Evolutionary conservation across 192 early-diverging fungal genomes (phyloP), one percentile per base, ranked within the genome.

Genomic region (Geosiphon pyriformis): DNA sequence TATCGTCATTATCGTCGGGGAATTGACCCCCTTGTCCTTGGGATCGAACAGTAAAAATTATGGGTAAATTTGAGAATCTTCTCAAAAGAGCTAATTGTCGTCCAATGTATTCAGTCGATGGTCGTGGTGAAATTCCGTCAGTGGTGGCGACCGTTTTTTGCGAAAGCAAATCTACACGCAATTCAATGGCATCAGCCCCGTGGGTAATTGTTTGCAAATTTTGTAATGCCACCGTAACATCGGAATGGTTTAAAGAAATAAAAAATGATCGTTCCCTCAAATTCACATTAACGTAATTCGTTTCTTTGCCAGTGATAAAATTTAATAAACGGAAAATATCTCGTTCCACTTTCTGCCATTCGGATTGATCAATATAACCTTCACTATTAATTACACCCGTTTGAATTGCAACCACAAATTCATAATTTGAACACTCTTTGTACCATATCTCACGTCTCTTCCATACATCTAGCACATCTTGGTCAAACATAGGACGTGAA

Each of bases 31-130:
- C 95, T 77, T 99, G 96, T 26, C 82, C 79, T 61, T 76, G 72
- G 1, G 94, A 92, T 37, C 96, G 83, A 18, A 99, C 94, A 18
- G 96, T 99, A 71, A 87, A 99, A 18, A 99, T 85, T 7, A 99
- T 86, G 17, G 96, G 95, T 62, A 96, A 76, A 20, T 68, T 33
- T 12, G 90, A 82, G 33, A 80, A 72, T 27, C 86, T 80, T 8
- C 92, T 83, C 4, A 98, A 79, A 31, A 90, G 61, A 17, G 87
- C 82, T 11, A 99, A 77, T 78, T 99, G 94, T 20, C 82, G 70
- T 15, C 83, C 85, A 65, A 95, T 82, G 66, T 85, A 91, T 15
- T 89, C 87, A 7, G 74, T 69, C 69, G 78, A 77, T 25, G 75
- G 61, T 6, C 59, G 51, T n/a, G 61, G 58, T 10, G 52, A 27